Percentiles rank a stretch among this genome's conserved stretches.
These are phyloP conservation scores for Grosmannia serpens DNA, from an alignment of 2,329 filamentous ascomycete genomes.

Conservation along the genomic window DNA sequence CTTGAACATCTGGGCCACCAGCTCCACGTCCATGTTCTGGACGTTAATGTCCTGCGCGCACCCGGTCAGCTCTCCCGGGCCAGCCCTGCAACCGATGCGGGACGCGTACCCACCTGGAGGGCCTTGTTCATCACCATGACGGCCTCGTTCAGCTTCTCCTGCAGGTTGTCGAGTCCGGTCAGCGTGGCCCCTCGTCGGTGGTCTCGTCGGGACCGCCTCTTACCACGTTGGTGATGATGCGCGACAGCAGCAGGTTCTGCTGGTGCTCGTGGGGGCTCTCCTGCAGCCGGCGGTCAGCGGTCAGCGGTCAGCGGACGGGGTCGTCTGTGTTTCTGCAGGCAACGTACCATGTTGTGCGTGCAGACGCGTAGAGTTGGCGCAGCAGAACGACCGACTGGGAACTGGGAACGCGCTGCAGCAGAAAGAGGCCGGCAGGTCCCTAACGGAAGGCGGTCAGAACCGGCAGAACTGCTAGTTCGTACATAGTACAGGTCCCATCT, in stretches of 20 bases:
- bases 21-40: slow-evolving; percentile 96
- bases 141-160: slow-evolving; percentile 97
- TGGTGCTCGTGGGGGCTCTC: slow-evolving; percentile 97
- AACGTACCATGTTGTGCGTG: background rate
- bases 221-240: slow-evolving; percentile 97
- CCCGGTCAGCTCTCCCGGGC: background rate
- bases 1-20: slow-evolving; percentile 99
- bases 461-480: background rate
- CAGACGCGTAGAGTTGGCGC: background rate
- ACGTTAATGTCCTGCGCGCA: slow-evolving; percentile 77
- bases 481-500: background rate
- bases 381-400: too few species aligned
- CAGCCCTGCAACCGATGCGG: background rate
- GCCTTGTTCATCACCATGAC: slow-evolving; percentile 86
- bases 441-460: background rate
- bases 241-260: slow-evolving; percentile 82
- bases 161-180: background rate
- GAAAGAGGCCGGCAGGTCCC: background rate
- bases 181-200: background rate
- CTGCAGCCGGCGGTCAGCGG: slow-evolving; percentile 25
- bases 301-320: background rate
- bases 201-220: slow-evolving; percentile 27
- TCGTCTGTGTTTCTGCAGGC: background rate
- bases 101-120: slow-evolving; percentile 53
- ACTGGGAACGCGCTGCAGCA: too few species aligned